These are phyloP conservation scores for Aspergillus amoenus DNA, from an alignment of 2,329 filamentous ascomycete genomes.

Conservation along the genomic window DNA sequence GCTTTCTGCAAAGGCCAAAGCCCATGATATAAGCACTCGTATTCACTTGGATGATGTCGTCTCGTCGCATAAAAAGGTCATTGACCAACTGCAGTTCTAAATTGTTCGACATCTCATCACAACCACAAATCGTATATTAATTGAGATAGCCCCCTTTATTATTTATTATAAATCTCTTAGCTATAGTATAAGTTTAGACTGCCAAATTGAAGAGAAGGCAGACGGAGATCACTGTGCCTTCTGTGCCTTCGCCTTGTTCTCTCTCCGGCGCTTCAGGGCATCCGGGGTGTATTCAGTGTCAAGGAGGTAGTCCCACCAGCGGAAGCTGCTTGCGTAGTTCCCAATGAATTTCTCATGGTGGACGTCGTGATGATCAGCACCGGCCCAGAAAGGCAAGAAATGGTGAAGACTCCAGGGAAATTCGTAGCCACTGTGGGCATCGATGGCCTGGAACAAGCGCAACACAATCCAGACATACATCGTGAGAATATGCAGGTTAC, in stretches of 20 bases:
- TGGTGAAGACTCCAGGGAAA: slow-evolving; percentile 97
- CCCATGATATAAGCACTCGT: neutral
- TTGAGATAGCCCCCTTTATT: no score
- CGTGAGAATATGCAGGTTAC: slow-evolving; percentile 88
- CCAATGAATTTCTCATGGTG: slow-evolving; percentile 99
- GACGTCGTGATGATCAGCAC: slow-evolving; percentile 91
- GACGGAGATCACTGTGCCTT: slow-evolving; percentile 26
- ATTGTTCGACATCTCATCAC: no score
- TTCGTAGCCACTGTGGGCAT: slow-evolving; percentile 96
- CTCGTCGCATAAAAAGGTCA: neutral
- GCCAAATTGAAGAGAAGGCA: no score
- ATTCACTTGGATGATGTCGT: neutral
- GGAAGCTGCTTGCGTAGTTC: slow-evolving; percentile 96
- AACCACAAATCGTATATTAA: no score
- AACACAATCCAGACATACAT: slow-evolving; percentile 97
- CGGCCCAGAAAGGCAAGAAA: slow-evolving; percentile 96
- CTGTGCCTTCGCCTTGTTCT: slow-evolving; percentile 44
- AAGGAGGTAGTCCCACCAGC: slow-evolving; percentile 96
- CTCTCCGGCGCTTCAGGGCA: slow-evolving; percentile 78
- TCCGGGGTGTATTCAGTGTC: slow-evolving; percentile 92
- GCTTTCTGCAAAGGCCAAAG: neutral
- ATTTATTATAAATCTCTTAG: no score
- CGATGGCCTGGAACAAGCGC: slow-evolving; percentile 95
- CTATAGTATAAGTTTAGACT: no score
- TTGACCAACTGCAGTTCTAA: neutral